Base-by-base conservation (phyloP, 352 stramenopile species). In the Globisporangium okanoganense region DNA sequence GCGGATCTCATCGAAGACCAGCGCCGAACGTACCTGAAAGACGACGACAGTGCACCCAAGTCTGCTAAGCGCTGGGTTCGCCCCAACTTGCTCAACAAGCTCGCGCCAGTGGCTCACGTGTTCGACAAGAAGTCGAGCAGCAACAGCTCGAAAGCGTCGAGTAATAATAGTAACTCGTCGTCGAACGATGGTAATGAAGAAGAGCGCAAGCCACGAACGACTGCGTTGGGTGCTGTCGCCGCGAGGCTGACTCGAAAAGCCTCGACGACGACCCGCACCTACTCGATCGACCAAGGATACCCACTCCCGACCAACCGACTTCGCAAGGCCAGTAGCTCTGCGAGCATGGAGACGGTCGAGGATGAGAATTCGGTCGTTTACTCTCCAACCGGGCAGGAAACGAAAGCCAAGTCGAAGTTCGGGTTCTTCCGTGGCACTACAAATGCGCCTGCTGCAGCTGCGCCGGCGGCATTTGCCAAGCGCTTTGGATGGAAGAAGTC, bases 401-500 rank as follows among this genome's bases (percentile, higher is more conserved):
- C 40, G 22, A 67, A 67, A 20, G n/a, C 55, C 18, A 67, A 67
- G 50, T 43, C 54, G 6, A 67, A 63, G 55, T 67, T 67, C 24
- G 25, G 47, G 4, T 63, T 67, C 18, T 63, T 63, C 55, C 62
- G 55, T 7, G 13, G 20, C 2, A 20, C 31, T 14, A 13, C 62
- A 9, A 22, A 36, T 22, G 55, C 61, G 3, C 38, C 55, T 16
- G 27, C 55, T 36, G 44, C 35, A 12, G 51, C 61, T 36, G 20
- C 54, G 9, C 36, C 62, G 24, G 29, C 38, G 14, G 51, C 24
- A 25, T 59, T 67, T 20, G 55, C 62, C 16, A 67, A 67, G 55
- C 62, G 62, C 10, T 67, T 67, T 24, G 62, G 55, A 22, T 67
- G 62, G 62, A 67, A 67, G 55, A 67, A 67, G 47, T 50, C 50